Conservation (phyloP, 2,329 filamentous ascomycete species). For the Alternaria angustiovoidea region DNA sequence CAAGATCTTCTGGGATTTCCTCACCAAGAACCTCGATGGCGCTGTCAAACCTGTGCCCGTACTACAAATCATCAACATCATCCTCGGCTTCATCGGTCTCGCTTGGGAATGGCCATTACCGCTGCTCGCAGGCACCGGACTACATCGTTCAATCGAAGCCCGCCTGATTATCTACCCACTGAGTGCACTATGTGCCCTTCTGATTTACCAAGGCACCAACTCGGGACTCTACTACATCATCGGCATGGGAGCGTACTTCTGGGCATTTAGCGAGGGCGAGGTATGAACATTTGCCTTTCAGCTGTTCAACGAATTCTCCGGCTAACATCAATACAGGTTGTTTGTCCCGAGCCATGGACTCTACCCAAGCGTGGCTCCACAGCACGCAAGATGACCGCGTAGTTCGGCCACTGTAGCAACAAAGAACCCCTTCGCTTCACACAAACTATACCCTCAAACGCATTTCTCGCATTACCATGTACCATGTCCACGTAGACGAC, state of each 20-base stretch:
- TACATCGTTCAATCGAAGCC: conserved; percentile 89
- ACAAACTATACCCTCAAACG: conserved; percentile 4
- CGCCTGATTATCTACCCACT: conserved; percentile 84
- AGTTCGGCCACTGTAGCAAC: conserved; percentile 2
- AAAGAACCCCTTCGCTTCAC: conserved; percentile 11
- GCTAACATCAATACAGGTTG: conserved; percentile 48
- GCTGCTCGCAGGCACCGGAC: conserved; percentile 75
- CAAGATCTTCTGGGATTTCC: conserved; percentile 97
- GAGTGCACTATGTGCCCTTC: conserved; percentile 73
- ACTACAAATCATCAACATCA: conserved; percentile 87
- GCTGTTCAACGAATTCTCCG: neutral
- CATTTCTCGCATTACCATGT: neutral
- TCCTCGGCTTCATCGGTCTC: conserved; percentile 79
- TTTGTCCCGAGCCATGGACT: conserved; percentile 61
- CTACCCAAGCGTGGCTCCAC: conserved; percentile 55
- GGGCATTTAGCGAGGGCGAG: conserved; percentile 97
- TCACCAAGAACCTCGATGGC: conserved; percentile 86
- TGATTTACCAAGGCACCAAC: conserved; percentile 94
- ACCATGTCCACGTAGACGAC: conserved; percentile 15
- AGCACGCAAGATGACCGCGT: conserved; percentile 30
- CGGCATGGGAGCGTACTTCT: conserved; percentile 88
- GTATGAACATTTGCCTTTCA: conserved; percentile 61
- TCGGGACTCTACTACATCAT: conserved; percentile 90
- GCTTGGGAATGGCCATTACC: conserved; percentile 89
- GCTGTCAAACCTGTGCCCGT: conserved; percentile 88